Evolutionary conservation across 768 basidiomycete species (phyloP), one percentile per base, ranked within the genome.

Genomic region (Tulasnella sp.): DNA sequence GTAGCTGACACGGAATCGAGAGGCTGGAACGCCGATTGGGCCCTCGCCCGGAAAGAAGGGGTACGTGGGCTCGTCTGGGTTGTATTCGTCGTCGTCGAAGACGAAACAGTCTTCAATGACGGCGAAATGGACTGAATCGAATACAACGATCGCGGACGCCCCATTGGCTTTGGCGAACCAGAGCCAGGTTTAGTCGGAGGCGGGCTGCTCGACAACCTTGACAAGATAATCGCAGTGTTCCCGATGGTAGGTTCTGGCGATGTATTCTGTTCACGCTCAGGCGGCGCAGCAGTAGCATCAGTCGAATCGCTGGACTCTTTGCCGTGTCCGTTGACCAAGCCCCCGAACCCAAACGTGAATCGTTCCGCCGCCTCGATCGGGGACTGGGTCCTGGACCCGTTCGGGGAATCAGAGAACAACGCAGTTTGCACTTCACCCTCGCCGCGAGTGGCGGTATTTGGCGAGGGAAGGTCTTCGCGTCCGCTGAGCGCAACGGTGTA

Each of bases 401-500:
- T 34, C 11, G 59, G 54, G n/a, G 57, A 49, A 29, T 55, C 49
- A 35, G 46, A 57, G 56, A 62, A 61, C 31, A 61, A 58, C 21
- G 60, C 62, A 32, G 60, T 62, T 11, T 62, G 60, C 4, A 49
- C 17, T 41, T 62, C 56, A 39, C 55, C 46, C 17, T 49, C 56
- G n/a, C 45, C 56, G 8, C 48, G 48, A 6, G 60, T 37, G 14
- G 58, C 58, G 15, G 58, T 35, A 14, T 67, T 64, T 34, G 63
- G 39, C 0, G 62, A 51, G 6, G 63, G 59, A 11, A 66, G 63
- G 6, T 64, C 64, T 9, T 74, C 69, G 0, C 85, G 82, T 2
- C 78, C 83, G 8, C 86, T 86, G 0, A 91, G 75, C 0, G 88
- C 87, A 31, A 90, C 87, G 0, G 88, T 90, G 65, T 91, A 90